A percentile compares a stretch with the other conserved stretches of the same genome.
Evolutionary conservation across 148 eudicot genomes (phyloP).

Genomic region (Arbutus unedo): DNA sequence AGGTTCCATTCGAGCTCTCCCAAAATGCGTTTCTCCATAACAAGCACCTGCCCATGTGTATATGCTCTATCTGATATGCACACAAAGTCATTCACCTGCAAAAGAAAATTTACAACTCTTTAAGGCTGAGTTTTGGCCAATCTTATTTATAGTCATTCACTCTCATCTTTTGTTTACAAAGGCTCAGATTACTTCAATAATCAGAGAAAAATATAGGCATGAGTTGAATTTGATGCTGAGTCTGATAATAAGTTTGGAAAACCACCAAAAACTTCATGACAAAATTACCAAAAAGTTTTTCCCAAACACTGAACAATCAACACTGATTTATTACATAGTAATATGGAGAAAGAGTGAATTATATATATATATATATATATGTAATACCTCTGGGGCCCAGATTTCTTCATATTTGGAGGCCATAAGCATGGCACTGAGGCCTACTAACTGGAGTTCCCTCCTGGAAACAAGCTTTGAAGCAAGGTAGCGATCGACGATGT

Average conservation of each 20-base stretch:
- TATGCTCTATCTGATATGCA: conserved; percentile 73
- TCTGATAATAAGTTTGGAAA: too few species aligned
- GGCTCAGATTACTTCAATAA: too few species aligned
- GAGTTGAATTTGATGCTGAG: too few species aligned
- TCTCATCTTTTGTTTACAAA: neutral
- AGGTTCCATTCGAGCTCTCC: conserved; percentile 65
- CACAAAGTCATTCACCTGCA: conserved; percentile 57
- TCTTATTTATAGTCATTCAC: too few species aligned
- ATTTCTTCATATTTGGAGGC: conserved; percentile 89
- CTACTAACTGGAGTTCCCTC: conserved; percentile 49
- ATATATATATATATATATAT: too few species aligned
- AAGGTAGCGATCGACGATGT: conserved; percentile 46
- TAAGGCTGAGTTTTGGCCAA: too few species aligned
- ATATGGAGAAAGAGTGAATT: too few species aligned
- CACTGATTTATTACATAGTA: too few species aligned
- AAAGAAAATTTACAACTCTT: neutral
- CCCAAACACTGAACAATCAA: too few species aligned
- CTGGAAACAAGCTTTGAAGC: conserved; percentile 30
- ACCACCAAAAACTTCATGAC: too few species aligned
- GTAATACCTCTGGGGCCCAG: conserved; percentile 80
- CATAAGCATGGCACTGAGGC: conserved; percentile 47
- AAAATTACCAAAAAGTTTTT: too few species aligned
- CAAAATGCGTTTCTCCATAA: conserved; percentile 67
- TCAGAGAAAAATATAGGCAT: too few species aligned
- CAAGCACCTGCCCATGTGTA: conserved; percentile 51